Percentiles rank a stretch among this genome's conserved stretches.
phyloP scores from a whole-genome alignment of 2,329 filamentous ascomycete species.

The Beauveria brongniartii region DNA sequence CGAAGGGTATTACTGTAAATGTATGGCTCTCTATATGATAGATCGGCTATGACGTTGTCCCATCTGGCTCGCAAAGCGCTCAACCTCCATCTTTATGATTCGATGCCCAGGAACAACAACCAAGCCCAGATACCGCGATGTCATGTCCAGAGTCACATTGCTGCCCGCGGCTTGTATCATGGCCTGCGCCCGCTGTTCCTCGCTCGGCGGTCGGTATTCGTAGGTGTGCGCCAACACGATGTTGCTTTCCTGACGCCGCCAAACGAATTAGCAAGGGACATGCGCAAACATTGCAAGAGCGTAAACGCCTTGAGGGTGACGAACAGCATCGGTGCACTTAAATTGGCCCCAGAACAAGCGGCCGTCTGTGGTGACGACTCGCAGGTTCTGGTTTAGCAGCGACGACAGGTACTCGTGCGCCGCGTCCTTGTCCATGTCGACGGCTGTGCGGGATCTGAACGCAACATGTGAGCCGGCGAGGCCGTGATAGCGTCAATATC shows the following conservation, averaged over 20 bases:
- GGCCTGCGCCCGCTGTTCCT: constrained; percentile 34
- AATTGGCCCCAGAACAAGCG: constrained; percentile 86
- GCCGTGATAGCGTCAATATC: neutral
- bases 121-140: constrained; percentile 77
- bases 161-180: constrained; percentile 26
- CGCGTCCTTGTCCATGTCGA: constrained; percentile 40
- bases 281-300: neutral
- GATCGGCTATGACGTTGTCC: constrained; percentile 13
- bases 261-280: constrained; percentile 14
- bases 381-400: constrained; percentile 70
- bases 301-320: constrained; percentile 16
- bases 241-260: constrained; percentile 62
- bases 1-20: neutral
- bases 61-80: constrained; percentile 59
- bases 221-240: constrained; percentile 78
- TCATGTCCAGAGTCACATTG: constrained; percentile 60
- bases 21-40: constrained; percentile 1
- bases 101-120: constrained; percentile 83
- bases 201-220: constrained; percentile 75
- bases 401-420: constrained; percentile 50
- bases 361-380: constrained; percentile 71
- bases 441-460: neutral
- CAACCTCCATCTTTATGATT: constrained; percentile 80
- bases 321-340: constrained; percentile 88
- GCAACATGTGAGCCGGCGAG: neutral